phyloP scores from a whole-genome alignment of 1,284 basidiomycete genomes.

The Melampsora larici-populina region DNA sequence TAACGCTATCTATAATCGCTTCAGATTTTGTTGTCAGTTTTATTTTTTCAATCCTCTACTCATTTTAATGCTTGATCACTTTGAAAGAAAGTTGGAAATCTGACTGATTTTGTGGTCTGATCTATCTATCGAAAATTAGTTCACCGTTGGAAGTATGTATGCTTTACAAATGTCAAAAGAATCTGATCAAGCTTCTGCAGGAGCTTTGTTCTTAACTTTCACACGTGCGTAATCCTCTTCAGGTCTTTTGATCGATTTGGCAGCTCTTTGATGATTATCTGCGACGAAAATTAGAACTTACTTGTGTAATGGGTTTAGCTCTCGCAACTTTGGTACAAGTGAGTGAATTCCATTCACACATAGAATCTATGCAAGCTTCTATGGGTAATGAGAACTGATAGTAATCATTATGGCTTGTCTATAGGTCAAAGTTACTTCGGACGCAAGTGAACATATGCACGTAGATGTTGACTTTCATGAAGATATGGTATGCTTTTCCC shows the following conservation, averaged over 20 bases:
- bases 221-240: background rate
- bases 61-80: no score
- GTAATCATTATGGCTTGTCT: no score
- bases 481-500: no score
- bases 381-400: no score
- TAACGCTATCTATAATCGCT: constrained; percentile 26
- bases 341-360: no score
- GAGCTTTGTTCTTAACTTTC: constrained; percentile 30
- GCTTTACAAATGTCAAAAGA: constrained; percentile 26
- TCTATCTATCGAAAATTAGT: background rate
- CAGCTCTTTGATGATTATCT: no score
- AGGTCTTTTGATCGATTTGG: no score
- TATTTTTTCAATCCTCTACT: background rate
- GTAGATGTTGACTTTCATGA: background rate
- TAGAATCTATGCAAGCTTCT: no score
- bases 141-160: constrained; percentile 31
- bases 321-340: constrained; percentile 31
- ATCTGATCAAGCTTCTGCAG: constrained; percentile 36
- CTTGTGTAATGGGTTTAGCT: constrained; percentile 22
- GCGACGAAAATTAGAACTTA: background rate
- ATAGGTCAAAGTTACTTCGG: constrained; percentile 9
- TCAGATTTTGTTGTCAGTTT: constrained; percentile 35
- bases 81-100: no score
- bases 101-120: no score
- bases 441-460: background rate